phyloP scores from a whole-genome alignment of 257 asterid species.

The Avicennia marina region DNA sequence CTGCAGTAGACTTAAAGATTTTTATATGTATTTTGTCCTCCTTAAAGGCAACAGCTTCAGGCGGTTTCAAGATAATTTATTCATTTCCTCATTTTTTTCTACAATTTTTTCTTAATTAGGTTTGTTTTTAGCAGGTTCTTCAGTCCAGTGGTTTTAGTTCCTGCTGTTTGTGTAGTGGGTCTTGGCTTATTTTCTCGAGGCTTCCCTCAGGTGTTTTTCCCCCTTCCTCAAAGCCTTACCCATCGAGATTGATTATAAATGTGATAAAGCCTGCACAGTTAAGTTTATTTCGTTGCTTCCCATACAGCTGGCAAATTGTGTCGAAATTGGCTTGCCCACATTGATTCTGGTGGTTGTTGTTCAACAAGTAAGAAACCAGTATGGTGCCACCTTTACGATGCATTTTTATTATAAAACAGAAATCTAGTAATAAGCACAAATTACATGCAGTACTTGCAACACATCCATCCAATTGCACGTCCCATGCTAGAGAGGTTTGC shows the following conservation, averaged over 20 bases:
- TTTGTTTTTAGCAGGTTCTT: conserved; percentile 46
- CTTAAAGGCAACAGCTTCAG: background rate
- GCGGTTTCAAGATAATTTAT: too few species aligned
- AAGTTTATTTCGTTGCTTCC: conserved; percentile 9
- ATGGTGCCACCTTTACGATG: background rate
- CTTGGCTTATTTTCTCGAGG: conserved; percentile 87
- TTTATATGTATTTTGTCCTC: too few species aligned
- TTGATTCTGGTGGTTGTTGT: conserved; percentile 64
- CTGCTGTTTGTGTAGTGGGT: conserved; percentile 77
- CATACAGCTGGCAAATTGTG: conserved; percentile 79
- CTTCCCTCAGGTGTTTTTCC: conserved; percentile 56
- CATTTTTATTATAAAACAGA: background rate
- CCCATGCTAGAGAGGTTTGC: conserved; percentile 90
- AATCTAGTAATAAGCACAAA: background rate
- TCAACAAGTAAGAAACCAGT: conserved; percentile 65
- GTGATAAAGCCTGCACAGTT: background rate
- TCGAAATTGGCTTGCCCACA: conserved; percentile 87
- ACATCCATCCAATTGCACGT: conserved; percentile 44
- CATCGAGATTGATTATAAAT: background rate
- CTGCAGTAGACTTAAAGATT: too few species aligned
- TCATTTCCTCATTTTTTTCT: background rate
- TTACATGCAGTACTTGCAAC: conserved; percentile 67
- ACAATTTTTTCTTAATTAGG: background rate
- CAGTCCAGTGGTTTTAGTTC: conserved; percentile 79
- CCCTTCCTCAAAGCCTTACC: background rate